Evolutionary conservation across 176 grass and related monocot genomes (phyloP), one percentile per base, ranked within the genome.

Genomic region (Aegilops sharonensis): DNA sequence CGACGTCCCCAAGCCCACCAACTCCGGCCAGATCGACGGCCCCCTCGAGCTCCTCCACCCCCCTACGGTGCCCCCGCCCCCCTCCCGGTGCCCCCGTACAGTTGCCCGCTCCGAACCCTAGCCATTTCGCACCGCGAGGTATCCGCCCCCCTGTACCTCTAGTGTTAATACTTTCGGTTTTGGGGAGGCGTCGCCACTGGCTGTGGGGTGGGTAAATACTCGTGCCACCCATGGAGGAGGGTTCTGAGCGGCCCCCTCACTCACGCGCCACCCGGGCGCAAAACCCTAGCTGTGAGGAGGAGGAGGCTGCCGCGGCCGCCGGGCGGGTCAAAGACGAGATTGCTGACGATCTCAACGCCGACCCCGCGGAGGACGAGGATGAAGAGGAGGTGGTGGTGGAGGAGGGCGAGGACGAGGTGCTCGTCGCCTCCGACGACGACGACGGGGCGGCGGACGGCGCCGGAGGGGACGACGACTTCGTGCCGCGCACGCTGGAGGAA

Each of bases 141-240:
- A 88, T 91, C 81, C n/a, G 48, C 64, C 18, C 39, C 63, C 66
- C 86, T 88, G 86, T 88, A 88, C 89, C 89, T 85, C 71, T 88
- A 88, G 85, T 82, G 85, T 88, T 91, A 91, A 77, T 72, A 69
- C 85, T 91, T 88, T 85, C 79, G 75, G 80, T 85, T 88, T 85
- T 83, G 75, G 80, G 43, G 89, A 59, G 75, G 75, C 47, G 32
- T 57, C 61, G 64, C 65, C 15, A 48, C 39, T 70, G 79, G 27
- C 74, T 21, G 81, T 13, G 48, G 31, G 54, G 79, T 47, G 80
- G 40, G 77, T 85, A 85, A 78, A 88, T 91, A 77, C 71, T 11
- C 30, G 56, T 18, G 76, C 5, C 30, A 63, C 76, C 25, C 32
- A 91, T 88, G 90, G 56, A 40, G 86, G 78, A 69, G 54, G 66